phyloP scores from a whole-genome alignment of 2,329 filamentous ascomycete genomes.

The Aureobasidium melanogenum region DNA sequence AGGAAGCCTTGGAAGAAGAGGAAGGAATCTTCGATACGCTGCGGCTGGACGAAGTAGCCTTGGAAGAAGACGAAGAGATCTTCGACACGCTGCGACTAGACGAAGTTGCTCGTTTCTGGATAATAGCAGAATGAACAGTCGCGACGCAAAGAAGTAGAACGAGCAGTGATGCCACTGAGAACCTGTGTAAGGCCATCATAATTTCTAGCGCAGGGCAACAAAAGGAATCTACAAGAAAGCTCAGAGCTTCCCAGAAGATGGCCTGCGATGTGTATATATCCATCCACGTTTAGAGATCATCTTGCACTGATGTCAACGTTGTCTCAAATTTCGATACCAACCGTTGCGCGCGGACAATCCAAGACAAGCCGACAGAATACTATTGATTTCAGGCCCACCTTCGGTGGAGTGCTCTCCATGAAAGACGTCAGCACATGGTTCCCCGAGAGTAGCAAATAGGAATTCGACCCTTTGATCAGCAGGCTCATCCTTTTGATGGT shows the following conservation, averaged over 20 bases:
- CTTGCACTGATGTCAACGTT: background rate
- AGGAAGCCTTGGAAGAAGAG: no score
- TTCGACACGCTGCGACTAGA: background rate
- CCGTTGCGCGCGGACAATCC: background rate
- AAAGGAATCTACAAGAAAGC: background rate
- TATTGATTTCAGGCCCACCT: background rate
- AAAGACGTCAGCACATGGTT: background rate
- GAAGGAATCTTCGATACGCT: no score
- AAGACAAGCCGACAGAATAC: background rate
- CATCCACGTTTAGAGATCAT: background rate
- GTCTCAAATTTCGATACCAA: background rate
- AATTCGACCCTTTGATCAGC: background rate
- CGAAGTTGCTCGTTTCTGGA: background rate
- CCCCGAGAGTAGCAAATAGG: background rate
- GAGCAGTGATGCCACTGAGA: background rate
- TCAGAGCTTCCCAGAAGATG: background rate
- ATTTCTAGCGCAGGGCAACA: background rate
- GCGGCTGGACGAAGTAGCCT: no score
- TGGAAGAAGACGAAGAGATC: no score
- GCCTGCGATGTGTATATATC: background rate
- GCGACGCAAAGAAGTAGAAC: background rate
- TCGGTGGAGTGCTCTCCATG: background rate
- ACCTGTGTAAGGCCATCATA: background rate
- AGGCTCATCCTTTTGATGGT: background rate
- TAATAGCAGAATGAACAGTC: background rate